A percentile compares a stretch with the other conserved stretches of the same genome.
These are phyloP conservation scores for Hypoxylon sp. DNA, from an alignment of 2,329 filamentous ascomycete species.

Conservation along the genomic window DNA sequence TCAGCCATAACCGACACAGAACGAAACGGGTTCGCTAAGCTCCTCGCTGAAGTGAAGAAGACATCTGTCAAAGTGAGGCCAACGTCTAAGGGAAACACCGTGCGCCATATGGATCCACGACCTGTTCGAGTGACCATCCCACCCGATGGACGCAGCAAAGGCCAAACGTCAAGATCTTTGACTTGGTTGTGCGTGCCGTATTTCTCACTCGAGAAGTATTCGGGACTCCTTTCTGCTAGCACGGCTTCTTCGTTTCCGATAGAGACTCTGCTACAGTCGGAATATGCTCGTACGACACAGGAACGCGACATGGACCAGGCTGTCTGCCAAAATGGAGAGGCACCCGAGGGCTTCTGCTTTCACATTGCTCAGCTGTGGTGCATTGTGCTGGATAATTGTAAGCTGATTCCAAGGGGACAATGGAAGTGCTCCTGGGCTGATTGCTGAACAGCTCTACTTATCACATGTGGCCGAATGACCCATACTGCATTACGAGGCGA, in stretches of 20 bases:
- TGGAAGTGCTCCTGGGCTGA: conserved; percentile 9
- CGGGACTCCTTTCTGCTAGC: conserved; percentile 44
- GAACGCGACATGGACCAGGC: conserved; percentile 47
- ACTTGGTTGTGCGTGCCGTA: conserved; percentile 65
- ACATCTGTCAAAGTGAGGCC: conserved; percentile 57
- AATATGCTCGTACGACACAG: conserved; percentile 40
- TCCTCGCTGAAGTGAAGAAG: conserved; percentile 59
- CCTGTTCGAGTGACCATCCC: conserved; percentile 57
- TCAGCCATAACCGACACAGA: conserved; percentile 56
- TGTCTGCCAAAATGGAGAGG: conserved; percentile 40
- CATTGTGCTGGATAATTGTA: conserved; percentile 50
- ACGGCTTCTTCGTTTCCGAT: conserved; percentile 40
- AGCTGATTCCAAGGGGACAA: conserved; percentile 9
- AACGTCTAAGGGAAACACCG: conserved; percentile 57
- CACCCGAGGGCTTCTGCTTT: conserved; percentile 36
- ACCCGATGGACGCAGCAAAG: conserved; percentile 42
- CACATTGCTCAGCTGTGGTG: conserved; percentile 51
- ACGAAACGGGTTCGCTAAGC: conserved; percentile 55
- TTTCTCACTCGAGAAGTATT: conserved; percentile 60
- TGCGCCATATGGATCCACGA: conserved; percentile 61
- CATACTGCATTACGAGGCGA: conserved; percentile 20
- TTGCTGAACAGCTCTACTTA: conserved; percentile 40
- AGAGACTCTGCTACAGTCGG: conserved; percentile 46
- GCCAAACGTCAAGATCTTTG: conserved; percentile 43
- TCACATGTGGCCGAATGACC: conserved; percentile 46